phyloP scores from a whole-genome alignment of 352 stramenopile genomes.

The Phytophthora sojae region DNA sequence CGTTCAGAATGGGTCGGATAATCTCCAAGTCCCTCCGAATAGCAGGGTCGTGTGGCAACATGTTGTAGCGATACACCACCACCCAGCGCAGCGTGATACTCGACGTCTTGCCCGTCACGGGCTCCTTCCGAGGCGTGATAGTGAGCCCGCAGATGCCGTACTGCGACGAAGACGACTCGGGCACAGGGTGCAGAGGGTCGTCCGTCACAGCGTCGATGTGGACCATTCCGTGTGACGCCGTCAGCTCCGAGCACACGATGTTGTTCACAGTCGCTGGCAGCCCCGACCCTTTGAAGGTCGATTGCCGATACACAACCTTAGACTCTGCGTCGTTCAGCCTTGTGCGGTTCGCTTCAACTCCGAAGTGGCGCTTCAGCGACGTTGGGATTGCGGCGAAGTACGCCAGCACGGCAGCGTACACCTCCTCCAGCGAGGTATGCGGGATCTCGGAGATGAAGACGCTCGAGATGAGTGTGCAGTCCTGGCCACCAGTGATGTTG shows the following conservation, averaged over 20 bases:
- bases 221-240: conserved; percentile 30
- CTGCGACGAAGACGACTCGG: conserved; percentile 16
- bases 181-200: conserved; percentile 34
- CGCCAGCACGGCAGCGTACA: conserved; percentile 29
- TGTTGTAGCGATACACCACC: conserved; percentile 45
- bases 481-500: conserved; percentile 37
- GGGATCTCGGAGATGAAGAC: conserved; percentile 50
- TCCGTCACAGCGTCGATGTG: conserved; percentile 38
- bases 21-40: conserved; percentile 27
- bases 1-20: conserved; percentile 42
- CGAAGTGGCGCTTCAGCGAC: conserved; percentile 40
- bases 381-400: conserved; percentile 38
- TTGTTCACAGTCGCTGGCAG: conserved; percentile 36
- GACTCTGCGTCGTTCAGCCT: conserved; percentile 29
- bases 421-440: conserved; percentile 33
- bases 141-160: conserved; percentile 37
- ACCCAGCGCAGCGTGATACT: conserved; percentile 33
- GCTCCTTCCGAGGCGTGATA: conserved; percentile 32
- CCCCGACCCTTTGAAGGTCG: conserved; percentile 25
- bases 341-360: conserved; percentile 20
- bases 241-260: conserved; percentile 31
- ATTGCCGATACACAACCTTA: conserved; percentile 29
- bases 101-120: conserved; percentile 16
- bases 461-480: conserved; percentile 43
- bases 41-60: conserved; percentile 28